Base-by-base conservation (phyloP, 495 filamentous ascomycete genomes). In the Talaromyces adpressus region DNA sequence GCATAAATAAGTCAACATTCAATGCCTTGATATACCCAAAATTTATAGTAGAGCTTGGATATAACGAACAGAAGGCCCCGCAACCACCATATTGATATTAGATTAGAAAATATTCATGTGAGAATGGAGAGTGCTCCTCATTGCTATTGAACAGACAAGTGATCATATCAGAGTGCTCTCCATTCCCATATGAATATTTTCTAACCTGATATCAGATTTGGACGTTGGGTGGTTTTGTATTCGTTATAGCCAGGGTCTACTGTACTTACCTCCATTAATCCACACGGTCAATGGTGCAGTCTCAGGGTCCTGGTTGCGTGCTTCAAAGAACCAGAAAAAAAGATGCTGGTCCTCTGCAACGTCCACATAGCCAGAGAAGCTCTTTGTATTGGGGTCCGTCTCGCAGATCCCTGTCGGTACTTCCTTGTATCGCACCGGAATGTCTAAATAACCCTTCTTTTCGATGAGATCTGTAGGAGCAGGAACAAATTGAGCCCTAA, bases 261-360 rank as follows among this genome's bases (percentile, higher is more conserved):
- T n/a, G n/a, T n/a, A 36, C 57, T 61, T 34, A 30, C 63, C 63
- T 52, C 57, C 57, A 32, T 61, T 52, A 18, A 64, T 61, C 56
- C 85, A 89, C 16, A 88, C 79, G 0, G 85, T 87, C 41, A 87
- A 65, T 0, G 83, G 83, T n/a, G 84, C 84, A 57, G 77, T 73
- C 23, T 69, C 63, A 0, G 85, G 84, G 63, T 86, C 76, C 34
- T 67, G 64, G 63, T 83, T 79, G 62, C 85, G 75, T 4, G 84
- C 73, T 68, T 87, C 84, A 64, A 87, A 87, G 67, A 87, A 87
- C 83, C 84, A 87, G 72, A 79, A 89, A 73, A 88, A 89, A 52
- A 86, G 84, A 66, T 89, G 87, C 67, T 87, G 71, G 66, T 85
- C 68, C 58, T 83, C 82, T 1, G 66, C 76, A 34, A 89, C 79